Evolutionary conservation across 176 grass and related monocot species (phyloP).

Genomic region (Juncus effusus): DNA sequence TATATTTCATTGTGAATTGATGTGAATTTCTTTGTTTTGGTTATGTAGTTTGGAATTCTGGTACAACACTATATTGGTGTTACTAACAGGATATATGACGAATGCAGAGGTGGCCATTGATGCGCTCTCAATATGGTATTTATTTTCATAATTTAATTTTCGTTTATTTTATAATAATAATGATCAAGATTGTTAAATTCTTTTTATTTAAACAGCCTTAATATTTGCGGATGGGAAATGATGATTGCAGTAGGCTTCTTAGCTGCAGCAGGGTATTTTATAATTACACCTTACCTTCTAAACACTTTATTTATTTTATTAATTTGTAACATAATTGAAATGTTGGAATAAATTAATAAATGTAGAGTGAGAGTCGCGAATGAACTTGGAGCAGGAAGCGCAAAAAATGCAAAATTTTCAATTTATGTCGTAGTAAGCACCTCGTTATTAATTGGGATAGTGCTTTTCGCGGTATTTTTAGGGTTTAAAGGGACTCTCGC

Average conservation of each 20-base stretch:
- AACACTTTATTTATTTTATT: neutral
- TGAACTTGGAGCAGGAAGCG: conserved; percentile 72
- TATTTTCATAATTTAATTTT: neutral
- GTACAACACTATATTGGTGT: conserved; percentile 81
- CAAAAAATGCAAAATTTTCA: conserved; percentile 65
- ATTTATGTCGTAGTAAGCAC: conserved; percentile 60
- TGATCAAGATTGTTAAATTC: neutral
- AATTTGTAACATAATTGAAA: neutral
- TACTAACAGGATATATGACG: conserved; percentile 67
- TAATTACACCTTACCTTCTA: too few relatives aligned
- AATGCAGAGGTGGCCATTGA: conserved; percentile 60
- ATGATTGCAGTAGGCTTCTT: conserved; percentile 90
- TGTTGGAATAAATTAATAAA: neutral
- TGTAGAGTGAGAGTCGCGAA: conserved; percentile 89
- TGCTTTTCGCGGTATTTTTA: conserved; percentile 62
- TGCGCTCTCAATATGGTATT: conserved; percentile 84
- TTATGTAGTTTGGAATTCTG: conserved; percentile 72
- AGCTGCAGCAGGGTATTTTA: conserved; percentile 66
- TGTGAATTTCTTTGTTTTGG: neutral
- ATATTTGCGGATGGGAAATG: conserved; percentile 81
- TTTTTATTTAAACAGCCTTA: conserved; percentile 52
- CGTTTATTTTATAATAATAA: neutral
- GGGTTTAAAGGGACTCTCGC: conserved; percentile 45
- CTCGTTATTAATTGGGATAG: conserved; percentile 43
- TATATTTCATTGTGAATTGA: neutral